phyloP scores from a whole-genome alignment of 2,329 filamentous ascomycete species.

The Beauveria sp. region DNA sequence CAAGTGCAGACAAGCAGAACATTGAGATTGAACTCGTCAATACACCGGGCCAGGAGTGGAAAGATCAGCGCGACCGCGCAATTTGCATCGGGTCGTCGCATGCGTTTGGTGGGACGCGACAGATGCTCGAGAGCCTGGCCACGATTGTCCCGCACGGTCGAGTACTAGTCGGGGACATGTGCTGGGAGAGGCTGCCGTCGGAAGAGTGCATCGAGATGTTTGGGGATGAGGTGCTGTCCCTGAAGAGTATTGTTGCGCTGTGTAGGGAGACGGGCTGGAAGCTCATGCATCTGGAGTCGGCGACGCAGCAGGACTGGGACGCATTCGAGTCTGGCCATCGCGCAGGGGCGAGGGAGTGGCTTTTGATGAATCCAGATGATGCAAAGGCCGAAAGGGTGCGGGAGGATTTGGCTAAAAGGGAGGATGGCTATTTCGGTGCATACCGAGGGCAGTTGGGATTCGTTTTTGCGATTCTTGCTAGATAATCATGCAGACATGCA shows the following conservation, averaged over 20 bases:
- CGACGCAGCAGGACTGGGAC: conserved; percentile 14
- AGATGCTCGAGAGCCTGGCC: conserved; percentile 11
- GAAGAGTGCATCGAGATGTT: conserved; percentile 1
- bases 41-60: neutral
- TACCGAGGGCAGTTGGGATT: conserved; percentile 12
- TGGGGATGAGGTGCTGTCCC: conserved; percentile 4
- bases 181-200: conserved; percentile 12
- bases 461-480: conserved; percentile 12
- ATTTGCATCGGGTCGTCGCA: conserved; percentile 16
- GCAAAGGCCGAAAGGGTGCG: neutral
- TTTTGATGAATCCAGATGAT: conserved; percentile 3
- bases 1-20: neutral
- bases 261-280: conserved; percentile 14
- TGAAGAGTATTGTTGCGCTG: conserved; percentile 4
- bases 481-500: neutral
- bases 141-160: conserved; percentile 9
- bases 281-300: conserved; percentile 12
- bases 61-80: conserved; percentile 1
- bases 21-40: conserved; percentile 1
- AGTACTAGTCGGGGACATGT: conserved; percentile 14
- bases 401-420: conserved; percentile 3
- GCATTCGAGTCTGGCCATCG: conserved; percentile 14
- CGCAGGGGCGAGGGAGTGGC: conserved; percentile 10
- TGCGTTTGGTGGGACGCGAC: conserved; percentile 11
- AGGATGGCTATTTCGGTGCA: conserved; percentile 4